Evolutionary conservation across 2,329 filamentous ascomycete species (phyloP), one percentile per base, ranked within the genome.

Genomic region (Magnaporthales sp.): DNA sequence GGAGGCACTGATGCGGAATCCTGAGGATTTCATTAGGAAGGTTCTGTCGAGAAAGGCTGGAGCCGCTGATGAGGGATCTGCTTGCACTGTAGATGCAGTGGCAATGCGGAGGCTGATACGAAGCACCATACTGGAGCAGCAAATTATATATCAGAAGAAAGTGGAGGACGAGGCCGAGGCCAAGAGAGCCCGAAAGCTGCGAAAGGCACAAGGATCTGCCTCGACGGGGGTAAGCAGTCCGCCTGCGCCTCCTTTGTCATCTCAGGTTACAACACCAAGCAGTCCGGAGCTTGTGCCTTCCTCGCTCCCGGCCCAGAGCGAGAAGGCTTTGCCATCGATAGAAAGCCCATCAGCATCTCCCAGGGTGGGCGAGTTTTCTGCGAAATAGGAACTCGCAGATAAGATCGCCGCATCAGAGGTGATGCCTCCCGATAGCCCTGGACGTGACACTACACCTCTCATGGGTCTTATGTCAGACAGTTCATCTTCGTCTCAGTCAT

Each of bases 1-100:
- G 66, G 86, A 92, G 70, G 88, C 91, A 69, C 97, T 99, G 69
- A 83, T 96, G 19, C 82, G 86, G 65, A 79, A 92, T 68, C 94
- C 94, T 0, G 86, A 91, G 69, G 76, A 74, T 0, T 95, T 96
- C 70, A 81, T 91, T 19, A 78, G 79, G 24, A 88, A 85, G 68
- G 79, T 96, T 22, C 79, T 97, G 5, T 83, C 81, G 29, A 85
- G 83, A 56, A 83, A 58, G 54, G 54, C 54, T 26, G 54, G 54
- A 15, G 54, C 54, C 11, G 24, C 54, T 1, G n/a, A 58, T 58
- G 91, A 70, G 64, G 73, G 4, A 75, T 79, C 2, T 71, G 75
- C 0, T 86, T 84, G 81, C 68, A 78, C 27, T 10, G 85, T 93
- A 73, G 79, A 86, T 32, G 79, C 83, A 3, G 81, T 84, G 0